Base-by-base conservation (phyloP, 768 basidiomycete genomes). In the Neoboletus brunneissimus region DNA sequence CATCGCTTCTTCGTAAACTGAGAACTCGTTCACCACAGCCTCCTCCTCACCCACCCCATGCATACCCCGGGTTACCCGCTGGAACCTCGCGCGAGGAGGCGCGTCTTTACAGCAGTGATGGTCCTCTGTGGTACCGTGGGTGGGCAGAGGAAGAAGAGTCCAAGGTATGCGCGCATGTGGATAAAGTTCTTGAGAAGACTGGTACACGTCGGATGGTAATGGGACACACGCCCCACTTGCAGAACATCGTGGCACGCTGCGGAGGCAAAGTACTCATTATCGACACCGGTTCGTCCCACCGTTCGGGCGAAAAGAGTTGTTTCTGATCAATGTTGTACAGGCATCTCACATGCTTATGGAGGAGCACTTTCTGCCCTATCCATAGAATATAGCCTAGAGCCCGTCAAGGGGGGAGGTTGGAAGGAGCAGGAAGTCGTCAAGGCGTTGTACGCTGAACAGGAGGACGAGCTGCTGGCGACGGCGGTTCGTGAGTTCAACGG, bases 291-390 rank as follows among this genome's bases (percentile, higher is more conserved):
- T 72, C 59, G 58, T 50, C 51, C 13, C 34, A 20, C 10, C n/a
- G 16, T 25, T 37, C 3, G 8, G 2, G 9, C 15, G 16, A 20
- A 52, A 35, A n/a, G 25, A 18, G 31, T 34, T 54, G n/a, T 57
- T 56, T n/a, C 58, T 65, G 27, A 65, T 29, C 16, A 0, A 40
- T 27, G 29, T 23, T 45, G 10, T 42, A 34, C 58, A 89, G 90
- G 93, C n/a, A 95, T 96, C 48, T 94, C 93, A 5, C 91, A 90
- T 68, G 95, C 95, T 2, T 98, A 97, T 64, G 94, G 92, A n/a
- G 96, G 96, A 13, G 86, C 83, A 0, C 77, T 97, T 6, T 95
- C 94, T 2, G 93, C 94, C 4, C 74, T 98, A 12, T 91, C 90
- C 15, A 87, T 98, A 54, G 79, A 88, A 35, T 96, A 98, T 73